These are phyloP conservation scores for Breynia disticha DNA, from an alignment of 441 rosid genomes.

Conservation along the genomic window DNA sequence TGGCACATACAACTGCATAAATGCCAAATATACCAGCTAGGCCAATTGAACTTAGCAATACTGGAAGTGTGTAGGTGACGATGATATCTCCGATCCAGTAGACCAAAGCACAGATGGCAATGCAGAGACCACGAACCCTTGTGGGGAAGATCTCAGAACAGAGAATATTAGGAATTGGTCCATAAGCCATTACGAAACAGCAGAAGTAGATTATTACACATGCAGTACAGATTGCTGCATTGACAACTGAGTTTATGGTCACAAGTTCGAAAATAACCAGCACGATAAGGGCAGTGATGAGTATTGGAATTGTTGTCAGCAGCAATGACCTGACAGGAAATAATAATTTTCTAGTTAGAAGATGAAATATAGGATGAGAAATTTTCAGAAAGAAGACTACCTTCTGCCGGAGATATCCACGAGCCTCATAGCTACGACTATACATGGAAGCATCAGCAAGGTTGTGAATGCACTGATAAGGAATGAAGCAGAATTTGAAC, in stretches of 20 bases:
- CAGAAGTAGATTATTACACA: constrained; percentile 82
- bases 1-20: constrained; percentile 55
- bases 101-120: constrained; percentile 75
- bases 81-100: constrained; percentile 78
- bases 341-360: background rate
- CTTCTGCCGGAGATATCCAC: constrained; percentile 94
- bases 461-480: constrained; percentile 80
- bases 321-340: constrained; percentile 56
- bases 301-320: constrained; percentile 69
- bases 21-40: constrained; percentile 72
- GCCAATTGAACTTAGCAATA: constrained; percentile 63
- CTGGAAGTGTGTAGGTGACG: constrained; percentile 68
- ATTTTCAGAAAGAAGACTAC: constrained; percentile 21
- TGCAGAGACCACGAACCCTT: constrained; percentile 93
- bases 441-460: constrained; percentile 90
- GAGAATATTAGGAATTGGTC: constrained; percentile 89
- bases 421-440: constrained; percentile 89
- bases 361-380: too few relatives aligned
- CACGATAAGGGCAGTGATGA: constrained; percentile 50
- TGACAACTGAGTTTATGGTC: constrained; percentile 38
- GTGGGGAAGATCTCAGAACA: constrained; percentile 98
- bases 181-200: constrained; percentile 88
- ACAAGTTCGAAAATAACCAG: constrained; percentile 45
- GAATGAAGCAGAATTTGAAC: constrained; percentile 64
- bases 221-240: constrained; percentile 64